These are phyloP conservation scores for Coprinopsis sp. DNA, from an alignment of 768 basidiomycete species.

Conservation along the genomic window DNA sequence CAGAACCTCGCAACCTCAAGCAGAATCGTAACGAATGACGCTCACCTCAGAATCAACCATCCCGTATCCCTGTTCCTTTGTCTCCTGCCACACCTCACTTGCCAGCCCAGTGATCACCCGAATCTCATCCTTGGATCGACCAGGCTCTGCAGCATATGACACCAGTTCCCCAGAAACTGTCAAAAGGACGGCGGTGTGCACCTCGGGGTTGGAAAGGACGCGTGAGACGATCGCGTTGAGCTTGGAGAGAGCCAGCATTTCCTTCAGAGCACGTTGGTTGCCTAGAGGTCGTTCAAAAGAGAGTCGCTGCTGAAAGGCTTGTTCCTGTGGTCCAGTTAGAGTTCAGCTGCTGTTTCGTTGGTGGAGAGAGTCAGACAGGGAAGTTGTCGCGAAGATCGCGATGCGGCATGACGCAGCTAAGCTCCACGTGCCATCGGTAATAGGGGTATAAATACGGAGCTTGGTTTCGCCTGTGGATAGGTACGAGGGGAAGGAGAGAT, in stretches of 20 bases:
- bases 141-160: constrained; percentile 54
- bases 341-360: no score
- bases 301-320: no score
- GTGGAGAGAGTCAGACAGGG: no score
- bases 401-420: no score
- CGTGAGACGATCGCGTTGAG: constrained; percentile 64
- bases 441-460: no score
- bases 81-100: constrained; percentile 77
- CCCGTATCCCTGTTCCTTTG: constrained; percentile 55
- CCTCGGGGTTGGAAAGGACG: constrained; percentile 49
- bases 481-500: no score
- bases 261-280: no score
- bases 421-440: no score
- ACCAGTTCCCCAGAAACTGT: constrained; percentile 74
- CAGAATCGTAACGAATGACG: constrained; percentile 3
- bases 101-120: constrained; percentile 68
- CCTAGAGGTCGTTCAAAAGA: no score
- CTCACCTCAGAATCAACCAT: constrained; percentile 78
- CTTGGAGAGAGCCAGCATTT: constrained; percentile 72
- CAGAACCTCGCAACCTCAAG: constrained; percentile 4
- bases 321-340: no score
- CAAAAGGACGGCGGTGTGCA: constrained; percentile 70
- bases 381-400: no score
- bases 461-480: no score
- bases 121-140: constrained; percentile 65